Evolutionary conservation across 352 stramenopile genomes (phyloP).

Genomic region (Phytophthora pseudosyringae): DNA sequence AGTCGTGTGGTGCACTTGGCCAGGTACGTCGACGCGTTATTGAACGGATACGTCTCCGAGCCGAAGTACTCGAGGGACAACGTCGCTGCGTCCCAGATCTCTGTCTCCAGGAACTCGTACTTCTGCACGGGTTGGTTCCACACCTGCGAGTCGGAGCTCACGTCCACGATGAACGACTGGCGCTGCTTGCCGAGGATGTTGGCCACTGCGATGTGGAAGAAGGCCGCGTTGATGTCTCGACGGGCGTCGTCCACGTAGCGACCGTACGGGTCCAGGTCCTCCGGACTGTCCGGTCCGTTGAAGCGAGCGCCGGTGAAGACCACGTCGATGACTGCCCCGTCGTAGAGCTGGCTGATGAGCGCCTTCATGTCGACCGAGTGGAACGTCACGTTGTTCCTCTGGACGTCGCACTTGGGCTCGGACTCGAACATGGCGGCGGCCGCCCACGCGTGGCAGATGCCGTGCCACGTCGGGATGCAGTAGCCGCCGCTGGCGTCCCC

Average conservation of each 20-base stretch:
- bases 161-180: slow-evolving; percentile 57
- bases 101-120: slow-evolving; percentile 44
- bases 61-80: slow-evolving; percentile 43
- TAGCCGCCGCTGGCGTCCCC: slow-evolving; percentile 47
- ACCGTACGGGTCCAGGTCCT: slow-evolving; percentile 52
- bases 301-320: slow-evolving; percentile 55
- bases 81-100: slow-evolving; percentile 34
- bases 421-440: slow-evolving; percentile 45
- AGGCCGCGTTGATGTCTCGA: slow-evolving; percentile 51
- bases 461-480: slow-evolving; percentile 52
- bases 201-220: slow-evolving; percentile 54
- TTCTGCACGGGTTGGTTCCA: slow-evolving; percentile 68
- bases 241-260: slow-evolving; percentile 49
- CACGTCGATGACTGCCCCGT: slow-evolving; percentile 38
- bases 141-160: slow-evolving; percentile 43
- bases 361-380: slow-evolving; percentile 59
- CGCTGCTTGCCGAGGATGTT: slow-evolving; percentile 57
- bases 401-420: slow-evolving; percentile 52
- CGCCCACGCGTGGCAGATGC: slow-evolving; percentile 55
- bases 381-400: slow-evolving; percentile 58
- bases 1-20: slow-evolving; percentile 53
- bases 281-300: slow-evolving; percentile 34
- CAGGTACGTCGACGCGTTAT: slow-evolving; percentile 37
- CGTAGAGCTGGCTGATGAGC: slow-evolving; percentile 50
- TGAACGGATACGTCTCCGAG: slow-evolving; percentile 61